A percentile compares a stretch with the other conserved stretches of the same genome.
Evolutionary conservation across 2,329 filamentous ascomycete genomes (phyloP).

Genomic region (Ophiognomonia clavigignenti-juglandacearum): DNA sequence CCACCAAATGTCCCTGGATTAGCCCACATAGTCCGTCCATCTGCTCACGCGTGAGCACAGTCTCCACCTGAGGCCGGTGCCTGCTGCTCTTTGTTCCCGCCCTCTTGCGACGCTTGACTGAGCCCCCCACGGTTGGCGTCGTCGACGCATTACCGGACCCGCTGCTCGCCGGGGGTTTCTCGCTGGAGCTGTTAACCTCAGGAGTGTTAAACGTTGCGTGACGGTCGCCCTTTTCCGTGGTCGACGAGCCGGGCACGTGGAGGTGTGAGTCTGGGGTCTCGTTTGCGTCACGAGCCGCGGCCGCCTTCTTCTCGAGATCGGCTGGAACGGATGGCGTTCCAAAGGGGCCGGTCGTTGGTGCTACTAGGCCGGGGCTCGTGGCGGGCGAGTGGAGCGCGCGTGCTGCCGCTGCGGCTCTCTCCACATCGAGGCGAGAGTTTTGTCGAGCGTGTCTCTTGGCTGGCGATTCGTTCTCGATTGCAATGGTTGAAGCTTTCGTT

Average conservation of each 20-base stretch:
- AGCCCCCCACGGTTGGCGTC: constrained; percentile 28
- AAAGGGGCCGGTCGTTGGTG: constrained; percentile 16
- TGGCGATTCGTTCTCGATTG: constrained; percentile 6
- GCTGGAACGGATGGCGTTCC: no score
- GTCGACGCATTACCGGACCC: constrained; percentile 18
- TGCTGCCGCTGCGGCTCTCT: constrained; percentile 25
- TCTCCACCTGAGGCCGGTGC: constrained; percentile 61
- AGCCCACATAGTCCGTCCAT: constrained; percentile 77
- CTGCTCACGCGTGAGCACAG: constrained; percentile 68
- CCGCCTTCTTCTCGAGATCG: constrained; percentile 16
- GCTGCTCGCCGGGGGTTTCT: constrained; percentile 32
- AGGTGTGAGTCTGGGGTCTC: constrained; percentile 14
- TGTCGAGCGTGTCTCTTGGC: constrained; percentile 15
- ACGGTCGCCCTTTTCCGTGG: constrained; percentile 30
- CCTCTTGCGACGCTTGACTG: constrained; percentile 59
- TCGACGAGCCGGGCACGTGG: constrained; percentile 18
- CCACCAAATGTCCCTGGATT: constrained; percentile 82
- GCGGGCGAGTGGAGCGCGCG: constrained; percentile 18
- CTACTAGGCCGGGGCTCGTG: constrained; percentile 9
- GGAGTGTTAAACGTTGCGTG: constrained; percentile 52
- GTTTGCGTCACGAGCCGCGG: constrained; percentile 20
- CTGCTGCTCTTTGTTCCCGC: constrained; percentile 66
- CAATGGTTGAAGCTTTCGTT: neutral
- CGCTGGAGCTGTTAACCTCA: constrained; percentile 25
- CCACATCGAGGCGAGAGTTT: constrained; percentile 21